Base-by-base conservation (phyloP, 345 rosid species). In the Arabis alpina region DNA sequence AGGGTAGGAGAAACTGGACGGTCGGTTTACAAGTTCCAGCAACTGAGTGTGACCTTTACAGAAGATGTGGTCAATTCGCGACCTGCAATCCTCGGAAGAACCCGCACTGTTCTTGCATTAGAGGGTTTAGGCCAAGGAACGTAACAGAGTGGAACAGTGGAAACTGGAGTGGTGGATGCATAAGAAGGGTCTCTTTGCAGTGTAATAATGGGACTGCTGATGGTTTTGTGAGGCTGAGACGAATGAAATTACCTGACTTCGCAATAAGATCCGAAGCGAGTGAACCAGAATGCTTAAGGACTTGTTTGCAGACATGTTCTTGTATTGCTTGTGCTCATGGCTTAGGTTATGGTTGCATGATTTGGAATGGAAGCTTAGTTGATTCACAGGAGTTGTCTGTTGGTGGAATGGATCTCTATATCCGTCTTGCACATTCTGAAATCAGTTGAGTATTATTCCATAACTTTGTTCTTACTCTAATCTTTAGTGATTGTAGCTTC, bases 151-250 rank as follows among this genome's bases (percentile, higher is more conserved):
- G 89, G 90, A 64, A 10, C 4, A 68, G 8, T 13, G 77, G 87
- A 34, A 81, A 79, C 54, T 85, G 85, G 88, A 76, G 28, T 8
- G 44, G 82, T 60, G 92, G 95, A 2, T 85, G 95, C 61, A 67
- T 54, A 4, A 83, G 87, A 76, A 76, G 24, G 58, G 75, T 8
- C 1, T 47, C 54, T 11, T 30, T 85, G 61, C 76, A 67, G 40
- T 88, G 90, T n/a, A 62, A 45, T 65, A 79, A 55, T 61, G 74
- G 43, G 13, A 76, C 64, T 67, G 69, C 28, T 45, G 90, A 85
- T 73, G 82, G 80, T 30, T 83, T 88, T 50, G 14, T 72, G 55
- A 80, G 73, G 72, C 63, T 78, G 2, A 48, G 54, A 15, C 70
- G 11, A 23, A 71, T 85, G 76, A 80, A 78, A 53, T 25, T 85